Conservation (phyloP, 176 grass and related monocot genomes). For the Oropetium thomaeum region DNA sequence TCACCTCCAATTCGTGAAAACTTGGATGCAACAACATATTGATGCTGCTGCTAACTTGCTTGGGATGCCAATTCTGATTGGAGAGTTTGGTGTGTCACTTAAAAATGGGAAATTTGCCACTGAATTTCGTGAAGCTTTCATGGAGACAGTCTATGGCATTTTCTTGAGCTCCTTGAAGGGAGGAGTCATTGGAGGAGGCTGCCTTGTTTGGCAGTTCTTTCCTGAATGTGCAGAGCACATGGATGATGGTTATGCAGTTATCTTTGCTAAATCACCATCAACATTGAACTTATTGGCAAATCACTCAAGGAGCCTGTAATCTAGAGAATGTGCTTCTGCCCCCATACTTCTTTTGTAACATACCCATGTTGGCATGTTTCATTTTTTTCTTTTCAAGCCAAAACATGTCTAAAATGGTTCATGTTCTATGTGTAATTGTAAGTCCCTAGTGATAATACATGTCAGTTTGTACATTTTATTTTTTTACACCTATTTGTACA, state of each 20-base stretch:
- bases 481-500: no score
- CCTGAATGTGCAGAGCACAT: constrained; percentile 77
- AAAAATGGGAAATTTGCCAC: constrained; percentile 56
- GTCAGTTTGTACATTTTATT: neutral
- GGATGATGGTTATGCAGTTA: constrained; percentile 81
- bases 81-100: constrained; percentile 78
- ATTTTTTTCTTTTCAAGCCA: neutral
- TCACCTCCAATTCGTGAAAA: constrained; percentile 64
- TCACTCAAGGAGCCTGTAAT: constrained; percentile 49
- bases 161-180: constrained; percentile 48
- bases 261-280: constrained; percentile 58
- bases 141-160: constrained; percentile 55
- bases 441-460: neutral
- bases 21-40: constrained; percentile 81
- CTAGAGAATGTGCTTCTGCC: constrained; percentile 1
- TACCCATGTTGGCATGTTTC: neutral
- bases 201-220: constrained; percentile 87
- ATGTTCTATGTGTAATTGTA: constrained; percentile 9
- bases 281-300: constrained; percentile 42
- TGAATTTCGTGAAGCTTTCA: constrained; percentile 61
- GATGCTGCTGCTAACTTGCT: constrained; percentile 66
- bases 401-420: neutral
- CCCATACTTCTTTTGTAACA: neutral
- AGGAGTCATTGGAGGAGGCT: constrained; percentile 64
- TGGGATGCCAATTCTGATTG: constrained; percentile 64